These are phyloP conservation scores for Lichtheimia corymbifera DNA, from an alignment of 371 early-diverging fungal genomes.

Conservation along the genomic window DNA sequence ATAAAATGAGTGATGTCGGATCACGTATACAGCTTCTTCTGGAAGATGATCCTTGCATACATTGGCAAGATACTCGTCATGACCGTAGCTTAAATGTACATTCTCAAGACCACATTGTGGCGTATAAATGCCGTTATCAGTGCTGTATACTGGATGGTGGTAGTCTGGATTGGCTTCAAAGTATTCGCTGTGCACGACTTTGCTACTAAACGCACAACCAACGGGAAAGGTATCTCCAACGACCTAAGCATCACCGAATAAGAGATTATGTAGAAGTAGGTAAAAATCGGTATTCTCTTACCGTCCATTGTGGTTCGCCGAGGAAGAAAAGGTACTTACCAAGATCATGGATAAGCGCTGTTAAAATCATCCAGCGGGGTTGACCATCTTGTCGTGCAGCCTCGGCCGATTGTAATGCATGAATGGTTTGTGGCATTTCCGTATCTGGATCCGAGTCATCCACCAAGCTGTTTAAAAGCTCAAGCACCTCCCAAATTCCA, in stretches of 20 bases:
- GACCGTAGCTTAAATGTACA: conserved; percentile 57
- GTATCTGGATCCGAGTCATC: conserved; percentile 60
- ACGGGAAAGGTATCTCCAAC: conserved; percentile 22
- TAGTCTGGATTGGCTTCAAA: conserved; percentile 51
- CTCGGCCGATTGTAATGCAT: conserved; percentile 62
- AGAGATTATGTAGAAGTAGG: neutral
- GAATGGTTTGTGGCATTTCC: conserved; percentile 49
- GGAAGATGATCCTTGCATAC: conserved; percentile 57
- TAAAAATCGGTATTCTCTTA: conserved; percentile 10
- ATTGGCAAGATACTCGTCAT: conserved; percentile 62
- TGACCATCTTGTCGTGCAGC: conserved; percentile 51
- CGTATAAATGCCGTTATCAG: conserved; percentile 52
- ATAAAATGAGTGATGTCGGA: conserved; percentile 64
- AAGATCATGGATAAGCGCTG: conserved; percentile 60
- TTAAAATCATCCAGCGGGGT: conserved; percentile 57
- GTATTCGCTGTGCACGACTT: conserved; percentile 48
- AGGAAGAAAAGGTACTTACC: conserved; percentile 56
- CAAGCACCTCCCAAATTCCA: conserved; percentile 59
- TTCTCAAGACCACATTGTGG: conserved; percentile 55
- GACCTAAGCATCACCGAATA: neutral
- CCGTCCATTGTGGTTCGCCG: conserved; percentile 60
- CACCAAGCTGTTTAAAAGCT: conserved; percentile 48
- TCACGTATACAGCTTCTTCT: conserved; percentile 47
- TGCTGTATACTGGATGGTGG: conserved; percentile 30
- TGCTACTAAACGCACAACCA: conserved; percentile 18